Evolutionary conservation across 1,284 basidiomycete genomes (phyloP).

Genomic region (Pyrrhoderma noxium): DNA sequence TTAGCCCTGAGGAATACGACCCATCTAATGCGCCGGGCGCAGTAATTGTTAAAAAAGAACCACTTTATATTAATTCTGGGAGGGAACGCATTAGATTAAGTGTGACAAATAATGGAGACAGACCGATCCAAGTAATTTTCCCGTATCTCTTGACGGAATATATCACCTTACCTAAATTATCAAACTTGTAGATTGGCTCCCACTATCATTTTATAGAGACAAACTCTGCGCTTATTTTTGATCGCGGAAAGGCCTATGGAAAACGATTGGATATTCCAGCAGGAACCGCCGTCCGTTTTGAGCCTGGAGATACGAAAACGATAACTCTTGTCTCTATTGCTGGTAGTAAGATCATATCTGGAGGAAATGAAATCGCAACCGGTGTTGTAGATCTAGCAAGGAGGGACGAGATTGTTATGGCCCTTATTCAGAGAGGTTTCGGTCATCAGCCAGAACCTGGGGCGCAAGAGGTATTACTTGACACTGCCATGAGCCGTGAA

Average conservation of each 20-base stretch:
- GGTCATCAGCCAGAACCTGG: slow-evolving; percentile 55
- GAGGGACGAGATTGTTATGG: slow-evolving; percentile 40
- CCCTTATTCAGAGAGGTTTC: slow-evolving; percentile 49
- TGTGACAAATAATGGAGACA: slow-evolving; percentile 90
- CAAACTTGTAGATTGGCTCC: slow-evolving; percentile 53
- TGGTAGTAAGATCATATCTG: slow-evolving; percentile 65
- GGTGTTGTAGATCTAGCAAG: slow-evolving; percentile 42
- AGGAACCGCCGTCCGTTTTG: slow-evolving; percentile 94
- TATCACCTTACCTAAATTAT: not conserved
- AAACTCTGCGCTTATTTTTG: slow-evolving; percentile 78
- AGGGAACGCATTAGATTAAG: slow-evolving; percentile 63
- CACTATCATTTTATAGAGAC: slow-evolving; percentile 94
- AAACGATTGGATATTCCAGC: slow-evolving; percentile 89
- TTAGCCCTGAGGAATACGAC: slow-evolving; percentile 41
- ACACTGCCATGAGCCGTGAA: slow-evolving; percentile 53
- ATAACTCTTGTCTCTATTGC: slow-evolving; percentile 79
- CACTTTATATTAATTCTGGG: slow-evolving; percentile 71
- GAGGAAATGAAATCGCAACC: slow-evolving; percentile 74
- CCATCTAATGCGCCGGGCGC: slow-evolving; percentile 65
- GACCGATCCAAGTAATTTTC: slow-evolving; percentile 73
- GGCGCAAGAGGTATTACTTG: slow-evolving; percentile 38
- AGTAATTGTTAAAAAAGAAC: slow-evolving; percentile 58
- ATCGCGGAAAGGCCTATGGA: slow-evolving; percentile 75
- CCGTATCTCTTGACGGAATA: slow-evolving; percentile 36
- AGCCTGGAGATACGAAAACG: slow-evolving; percentile 86